Evolutionary conservation across 768 basidiomycete species (phyloP), one percentile per base, ranked within the genome.

Genomic region (Mycena venus): DNA sequence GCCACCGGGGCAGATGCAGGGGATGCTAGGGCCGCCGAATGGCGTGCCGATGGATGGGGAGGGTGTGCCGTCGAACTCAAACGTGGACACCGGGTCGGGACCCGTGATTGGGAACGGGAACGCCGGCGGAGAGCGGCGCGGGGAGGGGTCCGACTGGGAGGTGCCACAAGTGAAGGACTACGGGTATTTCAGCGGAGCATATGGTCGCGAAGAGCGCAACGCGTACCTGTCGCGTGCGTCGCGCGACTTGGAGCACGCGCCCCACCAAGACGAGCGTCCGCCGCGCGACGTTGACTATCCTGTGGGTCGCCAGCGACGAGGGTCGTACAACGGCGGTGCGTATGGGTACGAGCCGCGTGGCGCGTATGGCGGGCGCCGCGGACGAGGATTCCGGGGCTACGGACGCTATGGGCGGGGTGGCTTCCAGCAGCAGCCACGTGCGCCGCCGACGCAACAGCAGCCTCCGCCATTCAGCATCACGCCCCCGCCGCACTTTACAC

Each of bases 291-390:
- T 32, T 27, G 75, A 73, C 1, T 69, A 36, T 10, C 58, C 62
- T 5, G 7, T 34, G 5, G 75, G 71, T 47, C 71, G 75, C 11
- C 25, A 68, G 34, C 67, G 75, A 25, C 60, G 75, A 6, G 75
- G 75, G 15, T 76, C 75, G 59, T 76, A 70, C 23, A 75, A 49
- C 40, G 69, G 63, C 14, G 68, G 65, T 0, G 32, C 31, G 8
- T 60, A 64, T 40, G 65, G 70, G 19, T 76, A 73, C 38, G 75
- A 76, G 59, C 72, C 75, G 55, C 72, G 75, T 10, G 75, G 75
- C 11, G 68, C 38, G 21, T 73, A 44, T 38, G 59, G 59, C 25
- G 70, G 70, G n/a, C 67, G 75, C 3, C 70, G 75, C 2, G 72
- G 72, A 21, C 68, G 72, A 0, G 70, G 71, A 5, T 68, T 63